Evolutionary conservation across 1,284 basidiomycete species (phyloP).

Genomic region (Malassezia furfur): DNA sequence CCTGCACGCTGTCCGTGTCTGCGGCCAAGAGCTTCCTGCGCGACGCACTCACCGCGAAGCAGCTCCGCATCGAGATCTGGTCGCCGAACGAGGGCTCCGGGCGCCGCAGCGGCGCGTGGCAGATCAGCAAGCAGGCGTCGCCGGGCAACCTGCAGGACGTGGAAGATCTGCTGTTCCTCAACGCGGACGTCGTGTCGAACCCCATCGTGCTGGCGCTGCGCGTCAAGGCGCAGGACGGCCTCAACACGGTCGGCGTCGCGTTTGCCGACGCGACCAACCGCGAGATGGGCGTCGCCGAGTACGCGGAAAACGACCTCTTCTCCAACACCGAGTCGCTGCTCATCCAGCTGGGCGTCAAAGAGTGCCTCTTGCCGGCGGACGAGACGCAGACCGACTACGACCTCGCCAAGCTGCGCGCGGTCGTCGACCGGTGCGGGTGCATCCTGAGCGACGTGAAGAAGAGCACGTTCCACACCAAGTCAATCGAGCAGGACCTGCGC

Average conservation of each 20-base stretch:
- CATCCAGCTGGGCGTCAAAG: conserved; percentile 93
- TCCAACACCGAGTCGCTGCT: conserved; percentile 92
- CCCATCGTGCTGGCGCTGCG: conserved; percentile 87
- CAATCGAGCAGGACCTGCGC: conserved; percentile 73
- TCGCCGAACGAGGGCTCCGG: conserved; percentile 51
- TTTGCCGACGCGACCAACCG: conserved; percentile 55
- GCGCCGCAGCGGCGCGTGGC: conserved; percentile 59
- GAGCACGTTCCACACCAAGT: conserved; percentile 68
- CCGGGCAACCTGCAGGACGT: conserved; percentile 89
- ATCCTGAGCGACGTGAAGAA: conserved; percentile 79
- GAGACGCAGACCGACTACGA: conserved; percentile 64
- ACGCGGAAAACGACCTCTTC: conserved; percentile 87
- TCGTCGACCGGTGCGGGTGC: conserved; percentile 76
- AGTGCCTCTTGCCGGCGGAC: conserved; percentile 60
- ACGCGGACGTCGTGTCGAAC: conserved; percentile 69
- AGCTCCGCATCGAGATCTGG: conserved; percentile 82
- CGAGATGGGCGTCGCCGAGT: conserved; percentile 64
- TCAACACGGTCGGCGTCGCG: conserved; percentile 53
- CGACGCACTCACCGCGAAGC: conserved; percentile 78
- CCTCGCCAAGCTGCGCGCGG: conserved; percentile 50
- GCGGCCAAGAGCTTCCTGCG: conserved; percentile 79
- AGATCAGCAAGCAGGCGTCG: conserved; percentile 74
- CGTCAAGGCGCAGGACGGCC: conserved; percentile 57
- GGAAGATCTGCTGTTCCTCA: conserved; percentile 82
- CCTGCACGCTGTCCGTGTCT: conserved; percentile 66